phyloP scores from a whole-genome alignment of 148 eudicot genomes.

The Pharnaceum exiguum region DNA sequence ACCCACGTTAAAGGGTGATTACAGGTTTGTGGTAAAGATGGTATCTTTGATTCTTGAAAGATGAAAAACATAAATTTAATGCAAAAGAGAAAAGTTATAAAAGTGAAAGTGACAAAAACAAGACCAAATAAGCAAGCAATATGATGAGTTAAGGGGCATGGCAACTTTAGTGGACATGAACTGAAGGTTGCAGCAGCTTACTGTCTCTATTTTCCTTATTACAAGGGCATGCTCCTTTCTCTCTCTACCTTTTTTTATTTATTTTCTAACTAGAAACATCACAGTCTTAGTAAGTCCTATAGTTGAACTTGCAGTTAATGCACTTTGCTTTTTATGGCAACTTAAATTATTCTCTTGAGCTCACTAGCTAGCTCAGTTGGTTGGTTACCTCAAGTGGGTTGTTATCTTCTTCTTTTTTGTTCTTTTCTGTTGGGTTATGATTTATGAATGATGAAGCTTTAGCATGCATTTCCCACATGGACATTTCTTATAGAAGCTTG shows the following conservation, averaged over 20 bases:
- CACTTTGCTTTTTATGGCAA: not conserved
- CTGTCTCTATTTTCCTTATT: slow-evolving; percentile 34
- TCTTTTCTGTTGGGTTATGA: not conserved
- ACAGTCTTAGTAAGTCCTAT: not conserved
- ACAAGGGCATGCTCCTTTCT: slow-evolving; percentile 25
- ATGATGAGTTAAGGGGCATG: slow-evolving; percentile 36
- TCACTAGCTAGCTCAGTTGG: not conserved
- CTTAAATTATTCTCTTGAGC: not conserved
- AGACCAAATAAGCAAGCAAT: slow-evolving; percentile 7
- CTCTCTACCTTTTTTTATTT: slow-evolving; percentile 32
- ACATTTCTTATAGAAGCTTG: slow-evolving; percentile 28
- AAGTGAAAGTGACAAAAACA: slow-evolving; percentile 1
- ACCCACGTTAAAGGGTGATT: too few species aligned
- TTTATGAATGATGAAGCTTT: too few species aligned
- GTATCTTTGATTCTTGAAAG: slow-evolving; percentile 31
- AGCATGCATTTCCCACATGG: slow-evolving; percentile 5
- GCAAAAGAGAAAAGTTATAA: slow-evolving; percentile 1
- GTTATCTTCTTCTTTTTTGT: too few species aligned
- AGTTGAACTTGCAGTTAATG: not conserved
- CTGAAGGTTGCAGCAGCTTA: slow-evolving; percentile 41
- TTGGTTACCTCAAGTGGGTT: slow-evolving; percentile 25
- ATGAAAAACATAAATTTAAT: not conserved
- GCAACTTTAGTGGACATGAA: slow-evolving; percentile 35
- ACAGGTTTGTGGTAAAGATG: too few species aligned
- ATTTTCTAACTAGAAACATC: slow-evolving; percentile 14